Evolutionary conservation across 2,329 filamentous ascomycete species (phyloP), one percentile per base, ranked within the genome.

Genomic region (Emergomyces pasteurianus): DNA sequence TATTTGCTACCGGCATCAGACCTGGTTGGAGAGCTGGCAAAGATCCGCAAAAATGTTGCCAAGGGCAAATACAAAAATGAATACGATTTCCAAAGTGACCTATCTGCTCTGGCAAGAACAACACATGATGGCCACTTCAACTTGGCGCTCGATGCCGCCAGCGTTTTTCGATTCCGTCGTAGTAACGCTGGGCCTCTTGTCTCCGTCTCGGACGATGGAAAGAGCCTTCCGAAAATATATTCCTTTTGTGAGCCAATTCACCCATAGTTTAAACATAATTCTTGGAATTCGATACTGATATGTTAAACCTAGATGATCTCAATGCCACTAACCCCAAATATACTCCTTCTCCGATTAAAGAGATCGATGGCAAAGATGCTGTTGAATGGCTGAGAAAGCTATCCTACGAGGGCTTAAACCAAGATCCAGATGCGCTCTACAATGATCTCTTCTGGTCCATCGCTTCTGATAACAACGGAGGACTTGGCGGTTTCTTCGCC

Each of bases 71-170:
- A 80, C 65, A 68, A 71, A 3, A 81, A 76, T 68, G 81, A 85
- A 65, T 83, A 80, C 67, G 77, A 80, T 8, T 83, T 84, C 64
- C 79, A 83, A 65, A 63, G 73, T 8, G 81, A 81, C 34, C 74
- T 89, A 2, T 80, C 81, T 61, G 71, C 77, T 42, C 71, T 83
- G 8, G 75, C 85, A 42, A 76, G 77, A 28, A 75, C 75, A 1
- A 81, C 82, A 3, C 84, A 88, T 65, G 86, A 89, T 67, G 84
- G 85, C 0, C 86, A 89, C 67, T 65, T 76, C 40, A 59, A 60
- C 46, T 66, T 67, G 43, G 34, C 59, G 16, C 63, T 69, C 2
- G 66, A 65, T 21, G 65, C 67, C 14, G 36, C 63, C 1, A 63
- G 55, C 38, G 56, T 64, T 16, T 83, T 86, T 55, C 72, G 75